Evolutionary conservation across 2,329 filamentous ascomycete species (phyloP).

Genomic region (Trichophyton rubrum): DNA sequence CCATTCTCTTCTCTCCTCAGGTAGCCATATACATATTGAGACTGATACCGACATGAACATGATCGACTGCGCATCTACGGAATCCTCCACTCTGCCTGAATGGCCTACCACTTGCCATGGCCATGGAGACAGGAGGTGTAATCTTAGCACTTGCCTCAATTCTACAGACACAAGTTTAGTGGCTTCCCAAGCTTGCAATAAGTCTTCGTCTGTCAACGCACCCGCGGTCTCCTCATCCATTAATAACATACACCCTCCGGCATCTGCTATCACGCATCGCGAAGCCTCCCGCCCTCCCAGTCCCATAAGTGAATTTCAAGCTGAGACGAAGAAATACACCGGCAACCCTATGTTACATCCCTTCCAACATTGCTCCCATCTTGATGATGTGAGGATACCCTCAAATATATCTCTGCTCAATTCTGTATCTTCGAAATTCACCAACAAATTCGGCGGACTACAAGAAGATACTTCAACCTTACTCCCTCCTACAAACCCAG

Average conservation of each 20-base stretch:
- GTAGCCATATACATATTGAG: background rate
- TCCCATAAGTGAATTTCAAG: slow-evolving; percentile 26
- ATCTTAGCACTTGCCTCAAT: background rate
- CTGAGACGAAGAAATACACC: slow-evolving; percentile 12
- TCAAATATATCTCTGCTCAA: background rate
- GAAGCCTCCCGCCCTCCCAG: slow-evolving; percentile 23
- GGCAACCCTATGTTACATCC: background rate
- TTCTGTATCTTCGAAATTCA: background rate
- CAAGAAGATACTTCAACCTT: background rate
- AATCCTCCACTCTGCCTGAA: background rate
- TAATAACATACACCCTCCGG: background rate
- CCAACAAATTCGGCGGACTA: background rate
- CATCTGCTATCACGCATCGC: background rate
- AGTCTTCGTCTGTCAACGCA: background rate
- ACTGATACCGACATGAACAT: background rate
- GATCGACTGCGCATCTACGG: background rate
- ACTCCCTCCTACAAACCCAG: background rate
- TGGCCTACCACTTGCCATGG: background rate
- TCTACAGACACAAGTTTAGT: background rate
- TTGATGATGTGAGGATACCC: background rate
- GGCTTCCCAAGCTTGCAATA: too few relatives aligned
- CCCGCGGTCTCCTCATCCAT: background rate
- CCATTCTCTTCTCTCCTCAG: background rate
- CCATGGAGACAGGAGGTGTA: background rate
- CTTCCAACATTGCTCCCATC: background rate